Base-by-base conservation (phyloP, 2,329 filamentous ascomycete genomes). In the Zymoseptoria passerinii region DNA sequence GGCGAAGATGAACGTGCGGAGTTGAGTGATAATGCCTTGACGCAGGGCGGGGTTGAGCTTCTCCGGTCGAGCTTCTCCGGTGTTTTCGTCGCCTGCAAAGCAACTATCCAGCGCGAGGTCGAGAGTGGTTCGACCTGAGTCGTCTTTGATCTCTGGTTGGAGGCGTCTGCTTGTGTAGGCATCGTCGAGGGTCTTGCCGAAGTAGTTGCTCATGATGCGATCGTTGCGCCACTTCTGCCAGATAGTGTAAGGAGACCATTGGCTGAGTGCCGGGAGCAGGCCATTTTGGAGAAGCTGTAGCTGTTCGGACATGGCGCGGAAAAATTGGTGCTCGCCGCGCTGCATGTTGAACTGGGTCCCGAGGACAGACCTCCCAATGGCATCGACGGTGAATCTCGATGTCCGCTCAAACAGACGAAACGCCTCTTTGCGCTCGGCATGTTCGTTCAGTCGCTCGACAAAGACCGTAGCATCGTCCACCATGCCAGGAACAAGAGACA, bases 361-460 rank as follows among this genome's bases (percentile, higher is more conserved):
- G 40, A 74, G 58, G 2, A 74, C 68, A 1, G 75, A 70, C 57
- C 71, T 73, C 2, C 74, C 75, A 50, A 77, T 77, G 35, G 77
- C 69, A 63, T 76, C 75, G 19, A 77, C 68, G 1, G 75, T 74
- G 20, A 77, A 58, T 23, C 71, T 70, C 3, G 73, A 75, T 4
- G 72, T 72, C 18, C 69, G 69, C 57, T 73, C 70, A 57, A 77
- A 74, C 49, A 77, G 62, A 1, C 71, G 64, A 56, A 78, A 77
- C 1, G 76, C 58, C 2, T 72, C 65, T n/a, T 71, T 64, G 9
- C 65, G 66, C n/a, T 68, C 57, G 10, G 74, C 74, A 57, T 72
- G 68, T 35, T 70, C 58, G 3, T 66, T 63, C 8, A 78, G 67
- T 8, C 71, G 70, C 1, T 69, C 58, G 19, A 67, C 58, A 60